Evolutionary conservation across 2,329 filamentous ascomycete genomes (phyloP), one percentile per base, ranked within the genome.

Genomic region (Bipolaris gigantea): DNA sequence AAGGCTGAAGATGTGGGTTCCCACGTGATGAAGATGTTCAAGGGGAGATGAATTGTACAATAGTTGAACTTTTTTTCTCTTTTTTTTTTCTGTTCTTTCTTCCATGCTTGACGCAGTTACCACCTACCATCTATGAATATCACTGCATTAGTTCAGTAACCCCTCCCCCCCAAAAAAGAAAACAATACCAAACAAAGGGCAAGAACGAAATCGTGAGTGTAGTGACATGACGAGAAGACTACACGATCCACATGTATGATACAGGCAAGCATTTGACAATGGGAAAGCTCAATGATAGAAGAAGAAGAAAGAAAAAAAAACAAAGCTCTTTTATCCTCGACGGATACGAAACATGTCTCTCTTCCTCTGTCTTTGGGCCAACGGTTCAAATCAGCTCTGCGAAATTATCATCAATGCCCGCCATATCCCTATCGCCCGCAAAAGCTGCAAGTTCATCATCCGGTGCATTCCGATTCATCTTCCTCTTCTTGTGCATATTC

Each of bases 401-500:
- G 43, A 87, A 80, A 69, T 86, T 84, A 7, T 80, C 82, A 66
- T 87, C 85, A 60, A 88, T 74, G 18, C 81, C 83, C 11, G 75
- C 77, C 74, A 82, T 79, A 25, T 79, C 80, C 61, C 83, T 78
- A 38, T 81, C 82, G 8, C 71, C 72, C 9, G 64, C 70, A 57
- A 75, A 75, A 0, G 67, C 73, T 16, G 72, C 72, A 60, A 73
- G 74, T 42, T 75, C 73, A 45, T 75, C 73, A 44, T 74, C 72
- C 0, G 59, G 62, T 6, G 63, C 60, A 45, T 62, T 71, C 15
- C 63, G 48, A 15, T 68, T 73, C 64, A 72, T 66, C 61, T 75
- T 75, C 57, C 74, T 62, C 66, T 74, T 75, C 65, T 76, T 76
- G 15, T 61, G 64, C 21, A 58, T 50, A 9, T 52, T 58, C 30